A percentile compares a stretch with the other conserved stretches of the same genome.
phyloP scores from a whole-genome alignment of 2,329 filamentous ascomycete genomes.

The Nannizziopsis barbatae region DNA sequence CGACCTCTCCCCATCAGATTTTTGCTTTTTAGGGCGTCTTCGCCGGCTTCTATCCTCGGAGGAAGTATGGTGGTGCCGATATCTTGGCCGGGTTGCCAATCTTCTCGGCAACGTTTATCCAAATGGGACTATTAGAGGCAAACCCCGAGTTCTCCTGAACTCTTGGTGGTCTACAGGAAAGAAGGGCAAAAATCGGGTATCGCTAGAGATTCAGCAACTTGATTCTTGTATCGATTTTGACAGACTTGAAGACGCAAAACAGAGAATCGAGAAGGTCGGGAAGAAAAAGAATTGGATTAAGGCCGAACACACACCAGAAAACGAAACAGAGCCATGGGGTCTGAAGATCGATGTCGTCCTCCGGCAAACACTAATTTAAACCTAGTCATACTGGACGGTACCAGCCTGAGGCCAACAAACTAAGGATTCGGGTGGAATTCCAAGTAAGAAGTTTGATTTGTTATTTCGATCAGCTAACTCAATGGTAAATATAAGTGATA shows the following conservation, averaged over 20 bases:
- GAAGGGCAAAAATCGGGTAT: conserved; percentile 35
- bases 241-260: conserved; percentile 34
- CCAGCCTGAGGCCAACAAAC: no score
- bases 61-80: conserved; percentile 55
- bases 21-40: conserved; percentile 44
- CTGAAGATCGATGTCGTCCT: conserved; percentile 28
- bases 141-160: conserved; percentile 27
- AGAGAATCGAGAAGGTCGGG: conserved; percentile 42
- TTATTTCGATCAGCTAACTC: no score
- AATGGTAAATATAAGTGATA: no score
- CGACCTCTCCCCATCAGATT: conserved; percentile 48
- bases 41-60: conserved; percentile 43
- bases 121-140: conserved; percentile 38
- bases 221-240: conserved; percentile 23
- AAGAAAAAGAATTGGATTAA: conserved; percentile 49
- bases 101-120: conserved; percentile 52
- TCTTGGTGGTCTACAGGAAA: conserved; percentile 34
- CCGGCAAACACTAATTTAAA: no score
- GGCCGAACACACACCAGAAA: conserved; percentile 13
- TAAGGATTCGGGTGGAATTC: no score
- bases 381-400: no score
- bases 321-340: conserved; percentile 19
- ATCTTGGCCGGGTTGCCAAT: conserved; percentile 49
- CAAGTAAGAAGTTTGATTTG: no score
- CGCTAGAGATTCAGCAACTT: conserved; percentile 36